Conservation (phyloP, 257 asterid species). For the Plantago major region DNA sequence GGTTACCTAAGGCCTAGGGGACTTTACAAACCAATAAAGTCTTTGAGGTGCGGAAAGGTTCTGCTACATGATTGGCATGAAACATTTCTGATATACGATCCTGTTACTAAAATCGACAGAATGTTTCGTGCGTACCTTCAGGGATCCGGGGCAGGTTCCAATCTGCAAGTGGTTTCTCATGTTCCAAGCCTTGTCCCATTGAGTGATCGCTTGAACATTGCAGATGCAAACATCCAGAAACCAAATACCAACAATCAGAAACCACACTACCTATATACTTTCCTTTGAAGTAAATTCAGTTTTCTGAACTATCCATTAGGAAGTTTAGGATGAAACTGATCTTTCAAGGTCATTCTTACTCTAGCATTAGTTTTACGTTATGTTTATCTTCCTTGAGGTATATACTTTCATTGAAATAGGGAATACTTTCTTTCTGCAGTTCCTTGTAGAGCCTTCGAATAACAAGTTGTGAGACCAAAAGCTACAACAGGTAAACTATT, state of each 20-base stretch:
- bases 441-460: no score
- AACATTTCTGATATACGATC: slow-evolving; percentile 21
- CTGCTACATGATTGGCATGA: slow-evolving; percentile 27
- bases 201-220: slow-evolving; percentile 14
- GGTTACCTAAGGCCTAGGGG: slow-evolving; percentile 13
- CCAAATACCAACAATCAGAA: neutral
- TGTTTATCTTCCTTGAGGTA: no score
- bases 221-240: neutral
- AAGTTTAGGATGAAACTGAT: no score
- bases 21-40: slow-evolving; percentile 15
- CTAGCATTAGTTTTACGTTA: no score
- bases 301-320: no score
- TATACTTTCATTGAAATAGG: no score
- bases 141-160: neutral
- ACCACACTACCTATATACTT: no score
- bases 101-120: slow-evolving; percentile 9
- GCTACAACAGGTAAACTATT: slow-evolving; percentile 16
- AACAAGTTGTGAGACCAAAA: slow-evolving; percentile 5
- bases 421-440: no score
- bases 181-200: slow-evolving; percentile 16
- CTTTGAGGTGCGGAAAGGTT: slow-evolving; percentile 15
- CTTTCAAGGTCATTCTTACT: no score
- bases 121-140: slow-evolving; percentile 8
- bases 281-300: no score
- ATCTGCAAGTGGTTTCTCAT: slow-evolving; percentile 24